Conservation (phyloP, 345 rosid species). For the Citrus unshiu region DNA sequence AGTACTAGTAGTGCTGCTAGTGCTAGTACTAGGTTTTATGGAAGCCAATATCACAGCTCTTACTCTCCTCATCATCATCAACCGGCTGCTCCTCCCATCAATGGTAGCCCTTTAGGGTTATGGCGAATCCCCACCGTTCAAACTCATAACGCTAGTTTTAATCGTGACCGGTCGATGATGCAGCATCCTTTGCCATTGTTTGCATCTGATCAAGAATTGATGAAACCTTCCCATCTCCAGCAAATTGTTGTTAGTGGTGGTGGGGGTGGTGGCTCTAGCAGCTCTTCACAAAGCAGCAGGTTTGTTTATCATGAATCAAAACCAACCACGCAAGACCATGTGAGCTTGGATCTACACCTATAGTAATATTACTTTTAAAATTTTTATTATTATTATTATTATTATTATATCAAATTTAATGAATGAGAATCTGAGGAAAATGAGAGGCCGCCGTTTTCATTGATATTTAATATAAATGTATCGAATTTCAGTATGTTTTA, state of each 20-base stretch:
- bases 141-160: constrained; percentile 20
- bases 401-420: constrained; percentile 2
- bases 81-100: constrained; percentile 41
- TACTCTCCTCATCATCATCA: constrained; percentile 27
- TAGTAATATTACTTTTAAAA: constrained; percentile 20
- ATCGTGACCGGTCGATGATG: constrained; percentile 35
- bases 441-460: constrained; percentile 20
- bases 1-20: constrained; percentile 11
- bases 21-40: constrained; percentile 45
- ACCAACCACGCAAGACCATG: constrained; percentile 60
- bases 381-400: no score
- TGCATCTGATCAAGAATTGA: constrained; percentile 30
- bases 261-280: no score
- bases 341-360: constrained; percentile 98
- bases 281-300: constrained; percentile 37
- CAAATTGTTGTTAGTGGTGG: no score
- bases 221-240: constrained; percentile 21
- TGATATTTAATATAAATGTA: neutral
- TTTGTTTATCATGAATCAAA: constrained; percentile 44
- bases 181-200: constrained; percentile 36
- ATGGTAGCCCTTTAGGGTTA: constrained; percentile 69
- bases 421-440: neutral
- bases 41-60: constrained; percentile 25
- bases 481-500: neutral
- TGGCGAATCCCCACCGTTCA: constrained; percentile 67